These are phyloP conservation scores for Pythium apleroticum DNA, from an alignment of 352 stramenopile genomes.

Conservation along the genomic window DNA sequence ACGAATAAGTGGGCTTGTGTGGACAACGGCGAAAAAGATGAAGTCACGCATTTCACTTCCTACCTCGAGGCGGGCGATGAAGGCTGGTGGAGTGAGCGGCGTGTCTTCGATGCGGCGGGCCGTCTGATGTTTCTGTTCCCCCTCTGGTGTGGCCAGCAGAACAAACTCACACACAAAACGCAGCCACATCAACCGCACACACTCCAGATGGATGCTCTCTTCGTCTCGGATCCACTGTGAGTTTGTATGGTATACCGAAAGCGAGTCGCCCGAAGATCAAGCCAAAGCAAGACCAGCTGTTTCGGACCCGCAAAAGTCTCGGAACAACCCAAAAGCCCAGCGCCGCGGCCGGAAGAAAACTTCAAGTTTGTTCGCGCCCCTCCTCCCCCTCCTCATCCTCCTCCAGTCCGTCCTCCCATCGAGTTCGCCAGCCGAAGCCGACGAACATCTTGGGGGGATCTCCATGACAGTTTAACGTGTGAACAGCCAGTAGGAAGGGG, in stretches of 20 bases:
- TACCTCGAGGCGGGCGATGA: not conserved
- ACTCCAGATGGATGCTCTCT: conserved; percentile 37
- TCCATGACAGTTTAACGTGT: not conserved
- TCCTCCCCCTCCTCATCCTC: not conserved
- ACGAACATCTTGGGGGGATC: not conserved
- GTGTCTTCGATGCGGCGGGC: conserved; percentile 12
- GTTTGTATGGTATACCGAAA: conserved; percentile 27
- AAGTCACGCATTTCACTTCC: conserved; percentile 18
- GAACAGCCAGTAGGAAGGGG: too few species aligned
- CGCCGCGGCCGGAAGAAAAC: conserved; percentile 11
- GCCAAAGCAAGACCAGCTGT: conserved; percentile 18
- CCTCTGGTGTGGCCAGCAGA: conserved; percentile 18
- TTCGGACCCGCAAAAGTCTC: conserved; percentile 11
- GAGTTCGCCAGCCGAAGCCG: not conserved
- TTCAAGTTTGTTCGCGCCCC: conserved; percentile 23
- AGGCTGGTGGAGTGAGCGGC: conserved; percentile 1
- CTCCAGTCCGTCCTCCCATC: not conserved
- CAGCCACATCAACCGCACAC: conserved; percentile 34
- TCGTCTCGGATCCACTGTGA: conserved; percentile 12
- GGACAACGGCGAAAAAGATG: conserved; percentile 34
- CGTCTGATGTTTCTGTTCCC: conserved; percentile 16
- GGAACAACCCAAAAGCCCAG: conserved; percentile 26
- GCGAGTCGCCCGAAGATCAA: conserved; percentile 13
- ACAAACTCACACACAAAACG: conserved; percentile 9
- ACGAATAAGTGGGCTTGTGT: conserved; percentile 14